Base-by-base conservation (phyloP, 495 filamentous ascomycete genomes). In the Astrothelium subdiscretum region DNA sequence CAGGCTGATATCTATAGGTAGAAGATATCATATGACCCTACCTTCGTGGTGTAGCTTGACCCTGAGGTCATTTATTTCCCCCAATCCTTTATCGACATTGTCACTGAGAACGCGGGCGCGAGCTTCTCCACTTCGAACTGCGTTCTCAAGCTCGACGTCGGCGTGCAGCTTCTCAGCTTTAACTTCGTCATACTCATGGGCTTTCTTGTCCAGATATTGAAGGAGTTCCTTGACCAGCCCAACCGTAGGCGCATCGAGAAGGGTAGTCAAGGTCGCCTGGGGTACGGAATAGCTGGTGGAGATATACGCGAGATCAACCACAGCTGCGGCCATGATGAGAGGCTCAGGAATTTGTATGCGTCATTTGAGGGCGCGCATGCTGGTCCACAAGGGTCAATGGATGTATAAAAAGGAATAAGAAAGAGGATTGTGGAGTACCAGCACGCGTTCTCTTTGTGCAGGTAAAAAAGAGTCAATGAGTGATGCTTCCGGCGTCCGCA, bases 111-210 rank as follows among this genome's bases (percentile, higher is more conserved):
- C 83, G 67, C 91, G 86, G 68, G 84, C 82, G 72, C 89, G 88
- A 18, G 87, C 84, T 69, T 97, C 92, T 43, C 85, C 85, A 62
- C 80, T 85, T 42, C 89, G 85, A 18, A 95, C 85, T 29, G 86
- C 84, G 74, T 87, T 92, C 72, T 97, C 94, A 11, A 97, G 79
- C 76, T 97, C 94, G n/a, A 97, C 90, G 62, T 91, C 89, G 18
- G 88, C 72, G 59, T 87, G 87, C 51, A 95, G 80, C 73, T 95
- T 96, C 51, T 94, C 87, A 6, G 92, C 85, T 63, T 83, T 85
- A 15, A 92, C 74, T 42, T 84, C 81, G 66, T 96, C 90, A 66
- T 82, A 81, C 66, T 96, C 91, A 57, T 83, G 87, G 31, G 89
- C 87, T 74, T 90, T 95, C 31, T 77, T 77, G 26, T 84, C 79